phyloP scores from a whole-genome alignment of 352 stramenopile species.

The Peronospora farinosa region DNA sequence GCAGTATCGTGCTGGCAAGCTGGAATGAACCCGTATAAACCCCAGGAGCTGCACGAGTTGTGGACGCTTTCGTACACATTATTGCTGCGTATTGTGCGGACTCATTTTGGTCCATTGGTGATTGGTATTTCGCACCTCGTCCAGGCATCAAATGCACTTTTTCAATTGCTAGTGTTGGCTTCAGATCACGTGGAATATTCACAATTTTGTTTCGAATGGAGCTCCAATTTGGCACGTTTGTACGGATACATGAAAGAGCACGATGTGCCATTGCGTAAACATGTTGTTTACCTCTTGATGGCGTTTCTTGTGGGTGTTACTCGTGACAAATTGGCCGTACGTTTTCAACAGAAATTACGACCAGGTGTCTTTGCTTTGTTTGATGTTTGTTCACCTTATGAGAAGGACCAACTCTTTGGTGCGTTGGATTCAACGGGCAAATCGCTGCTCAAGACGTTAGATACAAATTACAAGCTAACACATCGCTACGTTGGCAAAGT shows the following conservation, averaged over 20 bases:
- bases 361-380: slow-evolving; percentile 72
- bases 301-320: slow-evolving; percentile 58
- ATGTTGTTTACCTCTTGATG: slow-evolving; percentile 80
- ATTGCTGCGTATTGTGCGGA: slow-evolving; percentile 67
- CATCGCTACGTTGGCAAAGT: slow-evolving; percentile 84
- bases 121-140: slow-evolving; percentile 63
- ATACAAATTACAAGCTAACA: slow-evolving; percentile 82
- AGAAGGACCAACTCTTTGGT: slow-evolving; percentile 83
- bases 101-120: slow-evolving; percentile 66
- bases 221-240: slow-evolving; percentile 76
- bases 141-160: slow-evolving; percentile 54
- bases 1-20: slow-evolving; percentile 27
- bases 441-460: slow-evolving; percentile 78
- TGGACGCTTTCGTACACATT: slow-evolving; percentile 78
- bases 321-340: slow-evolving; percentile 47
- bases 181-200: slow-evolving; percentile 17
- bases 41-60: slow-evolving; percentile 50
- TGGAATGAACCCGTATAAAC: slow-evolving; percentile 11
- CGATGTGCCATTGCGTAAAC: slow-evolving; percentile 68
- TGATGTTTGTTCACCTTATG: slow-evolving; percentile 76
- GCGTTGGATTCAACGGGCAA: slow-evolving; percentile 78
- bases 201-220: slow-evolving; percentile 49
- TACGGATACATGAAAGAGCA: slow-evolving; percentile 86
- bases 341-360: slow-evolving; percentile 61
- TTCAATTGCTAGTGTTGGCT: slow-evolving; percentile 54